These are phyloP conservation scores for Xylaria nigripes DNA, from an alignment of 495 filamentous ascomycete species.

Conservation along the genomic window DNA sequence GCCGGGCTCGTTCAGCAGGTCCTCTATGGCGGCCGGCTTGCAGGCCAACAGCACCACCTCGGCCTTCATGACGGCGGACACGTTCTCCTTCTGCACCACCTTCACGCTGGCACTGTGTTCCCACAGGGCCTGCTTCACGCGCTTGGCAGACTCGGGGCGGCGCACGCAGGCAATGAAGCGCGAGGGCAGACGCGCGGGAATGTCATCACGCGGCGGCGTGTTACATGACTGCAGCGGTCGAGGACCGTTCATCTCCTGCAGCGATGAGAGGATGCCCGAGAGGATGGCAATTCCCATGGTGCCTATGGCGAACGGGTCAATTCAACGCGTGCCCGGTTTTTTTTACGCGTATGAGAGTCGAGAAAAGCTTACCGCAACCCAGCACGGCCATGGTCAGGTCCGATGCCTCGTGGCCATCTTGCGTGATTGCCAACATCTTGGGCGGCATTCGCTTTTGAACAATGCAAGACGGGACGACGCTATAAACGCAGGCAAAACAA, in stretches of 20 bases:
- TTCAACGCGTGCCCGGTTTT: slow-evolving; percentile 3
- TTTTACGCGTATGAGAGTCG: too few relatives aligned
- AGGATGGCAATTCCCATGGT: slow-evolving; percentile 82
- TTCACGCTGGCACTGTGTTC: slow-evolving; percentile 39
- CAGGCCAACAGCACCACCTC: slow-evolving; percentile 66
- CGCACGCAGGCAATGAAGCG: slow-evolving; percentile 72
- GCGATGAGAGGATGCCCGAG: slow-evolving; percentile 65
- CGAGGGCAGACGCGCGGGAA: slow-evolving; percentile 52
- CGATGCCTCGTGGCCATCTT: slow-evolving; percentile 26
- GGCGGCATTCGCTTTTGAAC: neutral
- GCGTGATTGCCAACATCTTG: slow-evolving; percentile 29
- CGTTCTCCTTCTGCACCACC: slow-evolving; percentile 47
- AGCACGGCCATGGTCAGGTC: slow-evolving; percentile 62
- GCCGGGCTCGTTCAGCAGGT: slow-evolving; percentile 54
- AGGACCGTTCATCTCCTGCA: slow-evolving; percentile 39
- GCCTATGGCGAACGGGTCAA: slow-evolving; percentile 38
- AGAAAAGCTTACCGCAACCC: slow-evolving; percentile 53
- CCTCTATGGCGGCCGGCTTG: slow-evolving; percentile 66
- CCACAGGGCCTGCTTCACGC: slow-evolving; percentile 52
- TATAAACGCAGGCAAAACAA: neutral
- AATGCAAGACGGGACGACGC: neutral
- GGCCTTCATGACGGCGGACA: slow-evolving; percentile 47
- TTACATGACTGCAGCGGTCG: slow-evolving; percentile 30
- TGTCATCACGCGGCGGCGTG: slow-evolving; percentile 43
- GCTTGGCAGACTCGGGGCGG: slow-evolving; percentile 51